Base-by-base conservation (phyloP, 23 red algal species). In the Pyropia yezoensis region DNA sequence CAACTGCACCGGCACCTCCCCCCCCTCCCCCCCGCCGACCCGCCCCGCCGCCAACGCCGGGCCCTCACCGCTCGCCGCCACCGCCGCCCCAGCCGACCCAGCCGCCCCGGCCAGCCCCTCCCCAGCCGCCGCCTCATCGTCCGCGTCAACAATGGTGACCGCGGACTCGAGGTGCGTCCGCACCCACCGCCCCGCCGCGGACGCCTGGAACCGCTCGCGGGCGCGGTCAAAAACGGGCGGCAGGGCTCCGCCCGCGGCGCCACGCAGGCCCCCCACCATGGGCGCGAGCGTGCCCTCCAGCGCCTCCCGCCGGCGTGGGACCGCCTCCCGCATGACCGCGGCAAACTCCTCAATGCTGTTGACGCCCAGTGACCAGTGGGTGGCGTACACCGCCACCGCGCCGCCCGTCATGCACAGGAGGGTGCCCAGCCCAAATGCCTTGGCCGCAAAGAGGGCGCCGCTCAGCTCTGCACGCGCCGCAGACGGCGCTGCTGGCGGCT, bases 301-400 rank as follows among this genome's bases (percentile, higher is more conserved):
- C 27, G 64, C 54, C 30, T 17, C 17, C 12, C 70, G 58, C 50
- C 27, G 57, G 45, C 59, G 49, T 7, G 82, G 82, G 18, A 87
- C 55, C 27, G 52, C 50, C 54, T 76, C 14, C 20, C 82, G 70
- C 82, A 87, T 87, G 8, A 70, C 65, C 18, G 22, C 23, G 0
- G 71, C 82, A 87, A 87, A 87, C 33, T 76, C 71, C 26, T 87
- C 70, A 18, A 75, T 76, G 20, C 33, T 59, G 26, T 76, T 27
- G 13, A 76, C 82, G 15, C 61, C 53, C 52, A 70, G 76, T 14
- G 53, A 87, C 29, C 59, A 18, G 62, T 66, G 70, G 2, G 75
- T 54, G 1, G 51, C 72, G 56, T 76, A 70, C 61, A 70, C 74
- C 7, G 62, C 65, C 20, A 70, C 82, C 0, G 61, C 62, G 32